A percentile compares a stretch with the other conserved stretches of the same genome.
Evolutionary conservation across 805 yeast species (phyloP).

Genomic region (Candida yuanshanica): DNA sequence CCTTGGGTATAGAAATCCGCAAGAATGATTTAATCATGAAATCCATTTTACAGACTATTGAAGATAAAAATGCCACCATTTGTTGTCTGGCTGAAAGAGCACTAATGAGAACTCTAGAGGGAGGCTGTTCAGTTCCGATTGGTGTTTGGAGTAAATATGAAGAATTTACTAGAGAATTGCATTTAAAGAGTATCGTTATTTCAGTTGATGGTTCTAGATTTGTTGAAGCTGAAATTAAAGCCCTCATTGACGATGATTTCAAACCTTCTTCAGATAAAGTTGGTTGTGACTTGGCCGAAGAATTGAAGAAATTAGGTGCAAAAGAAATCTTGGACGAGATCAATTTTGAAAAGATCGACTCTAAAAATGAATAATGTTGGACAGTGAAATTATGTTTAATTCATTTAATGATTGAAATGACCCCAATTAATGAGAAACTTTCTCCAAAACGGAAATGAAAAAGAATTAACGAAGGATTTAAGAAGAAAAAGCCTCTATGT

Average conservation of each 20-base stretch:
- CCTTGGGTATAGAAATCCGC: conserved; percentile 87
- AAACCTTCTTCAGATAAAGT: conserved; percentile 58
- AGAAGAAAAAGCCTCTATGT: background rate
- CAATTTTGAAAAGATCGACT: conserved; percentile 56
- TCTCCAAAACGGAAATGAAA: background rate
- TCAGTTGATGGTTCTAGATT: conserved; percentile 73
- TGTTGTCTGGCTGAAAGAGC: conserved; percentile 88
- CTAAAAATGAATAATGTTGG: conserved; percentile 27
- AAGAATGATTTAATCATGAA: conserved; percentile 55
- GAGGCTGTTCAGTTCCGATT: conserved; percentile 97
- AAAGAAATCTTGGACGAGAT: conserved; percentile 75
- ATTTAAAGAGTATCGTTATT: conserved; percentile 68
- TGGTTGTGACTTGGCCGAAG: conserved; percentile 66
- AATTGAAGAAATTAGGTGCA: conserved; percentile 72
- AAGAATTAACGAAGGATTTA: background rate
- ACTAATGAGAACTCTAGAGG: conserved; percentile 82
- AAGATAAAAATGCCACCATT: conserved; percentile 58
- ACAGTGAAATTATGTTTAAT: conserved; percentile 2
- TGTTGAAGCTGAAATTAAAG: conserved; percentile 49
- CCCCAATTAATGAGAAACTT: too few species aligned
- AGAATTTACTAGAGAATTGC: conserved; percentile 39
- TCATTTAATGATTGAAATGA: conserved; percentile 1
- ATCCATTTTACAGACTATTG: conserved; percentile 56
- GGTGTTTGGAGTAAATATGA: conserved; percentile 70
- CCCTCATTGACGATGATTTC: conserved; percentile 31